Conservation (phyloP, 352 stramenopile species). For the Albugo laibachii region DNA sequence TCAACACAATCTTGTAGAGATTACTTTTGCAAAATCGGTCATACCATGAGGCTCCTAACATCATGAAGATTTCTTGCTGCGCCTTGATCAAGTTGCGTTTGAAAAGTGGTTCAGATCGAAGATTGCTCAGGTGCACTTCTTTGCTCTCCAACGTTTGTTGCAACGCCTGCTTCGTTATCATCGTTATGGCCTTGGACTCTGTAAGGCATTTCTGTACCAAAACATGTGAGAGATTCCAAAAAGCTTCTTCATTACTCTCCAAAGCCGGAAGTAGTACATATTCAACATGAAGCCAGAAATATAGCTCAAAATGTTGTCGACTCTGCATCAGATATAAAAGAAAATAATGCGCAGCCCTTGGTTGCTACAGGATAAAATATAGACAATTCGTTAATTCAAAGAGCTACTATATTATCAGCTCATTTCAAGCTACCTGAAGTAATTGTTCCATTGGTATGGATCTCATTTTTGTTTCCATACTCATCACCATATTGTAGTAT, state of each 20-base stretch:
- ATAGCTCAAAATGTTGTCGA: constrained; percentile 71
- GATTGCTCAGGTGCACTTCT: constrained; percentile 12
- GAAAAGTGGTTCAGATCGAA: constrained; percentile 22
- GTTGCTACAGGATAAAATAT: constrained; percentile 16
- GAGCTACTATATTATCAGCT: neutral
- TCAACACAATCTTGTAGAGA: constrained; percentile 55
- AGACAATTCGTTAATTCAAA: neutral
- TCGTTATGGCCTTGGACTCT: constrained; percentile 56
- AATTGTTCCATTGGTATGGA: constrained; percentile 66
- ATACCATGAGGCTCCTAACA: constrained; percentile 64
- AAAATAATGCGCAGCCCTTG: constrained; percentile 67
- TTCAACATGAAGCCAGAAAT: constrained; percentile 78
- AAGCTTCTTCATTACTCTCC: constrained; percentile 23
- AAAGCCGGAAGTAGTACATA: constrained; percentile 64
- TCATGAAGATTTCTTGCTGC: constrained; percentile 66
- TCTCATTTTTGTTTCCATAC: constrained; percentile 51
- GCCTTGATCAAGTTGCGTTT: constrained; percentile 34
- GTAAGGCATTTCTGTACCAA: constrained; percentile 54
- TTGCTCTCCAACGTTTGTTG: constrained; percentile 19
- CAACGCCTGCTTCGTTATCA: constrained; percentile 53
- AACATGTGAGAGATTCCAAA: constrained; percentile 44
- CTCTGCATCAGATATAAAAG: constrained; percentile 75
- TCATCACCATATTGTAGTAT: constrained; percentile 71
- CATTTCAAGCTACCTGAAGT: constrained; percentile 17
- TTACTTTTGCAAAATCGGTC: constrained; percentile 72